phyloP scores from a whole-genome alignment of 2,329 filamentous ascomycete genomes.

The Achaetomium macrosporum region DNA sequence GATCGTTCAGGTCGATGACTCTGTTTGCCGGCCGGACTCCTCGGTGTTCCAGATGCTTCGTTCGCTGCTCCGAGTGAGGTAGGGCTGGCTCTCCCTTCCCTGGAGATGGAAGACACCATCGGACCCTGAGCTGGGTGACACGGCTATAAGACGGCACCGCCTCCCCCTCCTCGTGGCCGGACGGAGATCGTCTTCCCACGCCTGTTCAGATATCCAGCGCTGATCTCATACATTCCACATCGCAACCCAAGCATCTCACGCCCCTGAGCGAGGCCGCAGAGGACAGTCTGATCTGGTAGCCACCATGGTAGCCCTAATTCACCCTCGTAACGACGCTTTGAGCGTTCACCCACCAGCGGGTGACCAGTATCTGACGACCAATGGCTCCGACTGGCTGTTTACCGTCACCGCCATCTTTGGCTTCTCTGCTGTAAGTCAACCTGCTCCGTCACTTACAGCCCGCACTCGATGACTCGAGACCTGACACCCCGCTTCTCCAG shows the following conservation, averaged over 20 bases:
- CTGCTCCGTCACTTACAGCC: no score
- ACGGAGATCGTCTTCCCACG: background rate
- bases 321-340: slow-evolving; percentile 41
- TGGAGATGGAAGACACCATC: background rate
- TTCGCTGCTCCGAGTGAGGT: background rate
- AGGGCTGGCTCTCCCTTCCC: background rate
- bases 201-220: background rate
- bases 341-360: slow-evolving; percentile 40
- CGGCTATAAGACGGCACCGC: slow-evolving; percentile 5
- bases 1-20: background rate
- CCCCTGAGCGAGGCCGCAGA: background rate
- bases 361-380: slow-evolving; percentile 34
- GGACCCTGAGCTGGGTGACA: background rate
- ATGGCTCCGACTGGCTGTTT: slow-evolving; percentile 52
- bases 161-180: background rate
- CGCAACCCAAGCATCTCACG: background rate
- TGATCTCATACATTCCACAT: background rate
- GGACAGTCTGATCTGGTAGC: slow-evolving; percentile 1
- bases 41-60: slow-evolving; percentile 17
- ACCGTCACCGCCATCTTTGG: slow-evolving; percentile 46
- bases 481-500: slow-evolving; percentile 22
- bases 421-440: slow-evolving; percentile 40
- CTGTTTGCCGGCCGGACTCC: background rate
- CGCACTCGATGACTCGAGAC: no score
- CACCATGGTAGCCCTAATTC: slow-evolving; percentile 30